Base-by-base conservation (phyloP, 257 asterid species). In the Eustoma russellianum region DNA sequence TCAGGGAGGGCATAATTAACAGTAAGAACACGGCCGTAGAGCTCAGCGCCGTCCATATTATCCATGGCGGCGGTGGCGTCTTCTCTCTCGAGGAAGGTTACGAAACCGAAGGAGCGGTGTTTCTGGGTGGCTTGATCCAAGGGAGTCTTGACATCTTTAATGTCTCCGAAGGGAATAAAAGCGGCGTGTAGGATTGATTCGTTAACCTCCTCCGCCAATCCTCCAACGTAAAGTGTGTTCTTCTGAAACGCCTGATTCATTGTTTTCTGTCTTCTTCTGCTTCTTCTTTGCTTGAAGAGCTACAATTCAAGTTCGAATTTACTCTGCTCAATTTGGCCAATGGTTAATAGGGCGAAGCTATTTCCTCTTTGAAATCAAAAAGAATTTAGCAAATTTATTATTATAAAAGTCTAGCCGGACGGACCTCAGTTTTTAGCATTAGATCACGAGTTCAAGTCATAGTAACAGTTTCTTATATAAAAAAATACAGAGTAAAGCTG, bases 11-110 rank as follows among this genome's bases (percentile, higher is more conserved):
- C 97, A 49, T 89, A 89, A 52, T 89, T 86, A 18, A 89, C 97
- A 50, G 97, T 89, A 35, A 89, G 83, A 7, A 89, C 97, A 44
- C 97, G 93, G 13, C 97, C 97, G 50, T 81, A 89, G 14, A 89
- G 93, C 71, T 89, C 97, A n/a, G 97, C 88, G 13, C 97, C 97
- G 62, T 90, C 97, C 96, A 90, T 83, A 56, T 90, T 90, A 54
- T 86, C 97, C 97, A 86, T 90, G 73, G 97, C 97, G 67, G 97
- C 80, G 48, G 88, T 66, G 46, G 96, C 96, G 65, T 90, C 97
- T 33, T 86, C 96, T 17, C 97, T 68, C 53, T 90, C 97, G 1
- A 90, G 90, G 47, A 90, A 86, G 5, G 97, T 90, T 34, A 90
- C 95, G 82, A 90, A 90, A 30, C 96, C 97, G 57, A 90, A 90